These are phyloP conservation scores for Kernera saxatilis DNA, from an alignment of 345 rosid species.

Conservation along the genomic window DNA sequence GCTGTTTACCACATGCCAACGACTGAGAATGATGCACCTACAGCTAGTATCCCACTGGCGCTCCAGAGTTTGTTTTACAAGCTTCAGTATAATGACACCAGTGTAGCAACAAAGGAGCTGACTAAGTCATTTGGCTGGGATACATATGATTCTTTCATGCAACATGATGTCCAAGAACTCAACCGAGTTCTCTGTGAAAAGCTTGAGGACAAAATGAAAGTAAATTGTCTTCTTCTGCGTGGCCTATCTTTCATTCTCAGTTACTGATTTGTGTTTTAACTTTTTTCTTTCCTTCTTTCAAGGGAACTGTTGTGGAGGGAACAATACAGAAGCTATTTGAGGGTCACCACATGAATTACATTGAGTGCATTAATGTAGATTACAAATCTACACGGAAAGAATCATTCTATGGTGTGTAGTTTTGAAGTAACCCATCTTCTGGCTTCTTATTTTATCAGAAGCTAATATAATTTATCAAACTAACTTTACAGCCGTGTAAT, in stretches of 20 bases:
- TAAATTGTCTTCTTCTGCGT: slow-evolving; percentile 24
- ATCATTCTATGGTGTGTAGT: slow-evolving; percentile 78
- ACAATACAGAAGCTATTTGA: slow-evolving; percentile 94
- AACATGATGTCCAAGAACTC: slow-evolving; percentile 98
- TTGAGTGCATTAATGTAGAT: slow-evolving; percentile 95
- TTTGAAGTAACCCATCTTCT: not conserved
- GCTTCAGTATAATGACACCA: slow-evolving; percentile 88
- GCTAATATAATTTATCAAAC: slow-evolving; percentile 7
- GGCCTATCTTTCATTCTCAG: not conserved
- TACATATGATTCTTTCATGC: slow-evolving; percentile 97
- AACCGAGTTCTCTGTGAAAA: slow-evolving; percentile 91
- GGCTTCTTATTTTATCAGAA: not conserved
- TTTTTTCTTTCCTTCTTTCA: not conserved
- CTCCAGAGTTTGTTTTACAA: slow-evolving; percentile 92
- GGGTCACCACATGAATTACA: slow-evolving; percentile 98
- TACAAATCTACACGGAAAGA: slow-evolving; percentile 93
- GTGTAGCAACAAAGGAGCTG: slow-evolving; percentile 91
- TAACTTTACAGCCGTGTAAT: slow-evolving; percentile 1
- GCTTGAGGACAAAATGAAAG: slow-evolving; percentile 99
- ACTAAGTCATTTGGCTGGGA: slow-evolving; percentile 99
- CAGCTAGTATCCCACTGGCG: slow-evolving; percentile 96
- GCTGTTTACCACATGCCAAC: slow-evolving; percentile 99
- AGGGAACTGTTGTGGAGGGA: slow-evolving; percentile 99
- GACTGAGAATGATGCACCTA: slow-evolving; percentile 91
- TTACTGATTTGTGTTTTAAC: slow-evolving; percentile 17